phyloP scores from a whole-genome alignment of 208 protist species.

The Trypanosoma mega region DNA sequence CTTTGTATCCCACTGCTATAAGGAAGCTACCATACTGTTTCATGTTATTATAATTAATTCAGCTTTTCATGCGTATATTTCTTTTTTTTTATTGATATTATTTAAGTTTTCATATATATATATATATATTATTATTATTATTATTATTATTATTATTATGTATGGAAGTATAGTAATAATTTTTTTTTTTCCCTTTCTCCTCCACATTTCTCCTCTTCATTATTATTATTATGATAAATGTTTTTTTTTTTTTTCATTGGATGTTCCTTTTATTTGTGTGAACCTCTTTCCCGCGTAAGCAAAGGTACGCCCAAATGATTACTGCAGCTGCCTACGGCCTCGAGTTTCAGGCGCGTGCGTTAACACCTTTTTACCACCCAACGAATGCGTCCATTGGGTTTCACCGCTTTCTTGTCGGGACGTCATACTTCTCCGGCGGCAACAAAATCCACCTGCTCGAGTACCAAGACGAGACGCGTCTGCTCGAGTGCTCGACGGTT shows the following conservation, averaged over 20 bases:
- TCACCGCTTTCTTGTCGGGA: slow-evolving; percentile 75
- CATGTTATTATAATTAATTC: too few species aligned
- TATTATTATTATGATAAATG: slow-evolving; percentile 12
- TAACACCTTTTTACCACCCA: slow-evolving; percentile 61
- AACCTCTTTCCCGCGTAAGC: too few species aligned
- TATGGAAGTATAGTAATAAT: too few species aligned
- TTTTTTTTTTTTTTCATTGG: slow-evolving; percentile 1
- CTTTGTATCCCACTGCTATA: too few species aligned
- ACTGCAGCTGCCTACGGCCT: slow-evolving; percentile 59
- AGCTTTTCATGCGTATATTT: too few species aligned
- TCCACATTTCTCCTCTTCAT: neutral
- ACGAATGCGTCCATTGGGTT: slow-evolving; percentile 34
- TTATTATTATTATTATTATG: too few species aligned
- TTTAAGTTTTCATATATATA: too few species aligned
- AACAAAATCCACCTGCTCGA: slow-evolving; percentile 83
- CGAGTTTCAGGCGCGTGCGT: slow-evolving; percentile 45
- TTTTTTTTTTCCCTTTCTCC: slow-evolving; percentile 1
- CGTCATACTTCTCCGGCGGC: slow-evolving; percentile 35
- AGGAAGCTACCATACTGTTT: too few species aligned
- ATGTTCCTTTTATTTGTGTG: too few species aligned
- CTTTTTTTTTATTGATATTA: too few species aligned
- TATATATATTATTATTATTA: too few species aligned
- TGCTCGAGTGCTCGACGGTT: slow-evolving; percentile 54
- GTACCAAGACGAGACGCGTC: slow-evolving; percentile 61
- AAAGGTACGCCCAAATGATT: slow-evolving; percentile 26